These are phyloP conservation scores for Boletus pseudo-olivaceus DNA, from an alignment of 768 basidiomycete species.

Conservation along the genomic window DNA sequence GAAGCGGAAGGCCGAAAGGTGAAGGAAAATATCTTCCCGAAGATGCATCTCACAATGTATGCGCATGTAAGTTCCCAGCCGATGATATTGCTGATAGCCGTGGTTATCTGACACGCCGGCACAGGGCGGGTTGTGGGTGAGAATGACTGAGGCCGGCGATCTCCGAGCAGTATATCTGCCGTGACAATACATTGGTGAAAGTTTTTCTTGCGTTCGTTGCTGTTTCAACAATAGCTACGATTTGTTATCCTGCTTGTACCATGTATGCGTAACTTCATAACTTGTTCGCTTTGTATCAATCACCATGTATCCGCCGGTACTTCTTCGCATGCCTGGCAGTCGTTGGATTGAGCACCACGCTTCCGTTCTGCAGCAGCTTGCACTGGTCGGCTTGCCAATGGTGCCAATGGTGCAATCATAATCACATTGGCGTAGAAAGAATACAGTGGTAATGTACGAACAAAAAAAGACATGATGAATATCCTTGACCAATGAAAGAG, in stretches of 20 bases:
- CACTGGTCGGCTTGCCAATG: not conserved
- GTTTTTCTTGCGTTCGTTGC: not conserved
- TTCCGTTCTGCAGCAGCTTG: not conserved
- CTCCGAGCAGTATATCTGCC: not conserved
- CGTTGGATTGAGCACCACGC: not conserved
- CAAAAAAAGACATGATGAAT: not conserved
- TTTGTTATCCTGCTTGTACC: not conserved
- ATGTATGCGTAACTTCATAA: no score
- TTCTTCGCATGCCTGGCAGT: not conserved
- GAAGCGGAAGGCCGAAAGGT: constrained; percentile 43
- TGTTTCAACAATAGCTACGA: not conserved
- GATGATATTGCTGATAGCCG: not conserved
- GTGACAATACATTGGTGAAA: not conserved
- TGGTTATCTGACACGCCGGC: not conserved
- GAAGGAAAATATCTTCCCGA: constrained; percentile 49
- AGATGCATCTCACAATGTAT: constrained; percentile 55
- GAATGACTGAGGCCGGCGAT: constrained; percentile 26
- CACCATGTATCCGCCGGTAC: not conserved
- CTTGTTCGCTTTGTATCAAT: not conserved
- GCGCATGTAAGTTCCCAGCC: constrained; percentile 31
- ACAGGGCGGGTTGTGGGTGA: constrained; percentile 56
- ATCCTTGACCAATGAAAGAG: no score
- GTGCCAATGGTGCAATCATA: not conserved
- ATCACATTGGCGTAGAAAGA: not conserved
- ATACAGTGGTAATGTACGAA: not conserved